Conservation (phyloP, 176 grass and related monocot species). For the Cenchrus purpureus region DNA sequence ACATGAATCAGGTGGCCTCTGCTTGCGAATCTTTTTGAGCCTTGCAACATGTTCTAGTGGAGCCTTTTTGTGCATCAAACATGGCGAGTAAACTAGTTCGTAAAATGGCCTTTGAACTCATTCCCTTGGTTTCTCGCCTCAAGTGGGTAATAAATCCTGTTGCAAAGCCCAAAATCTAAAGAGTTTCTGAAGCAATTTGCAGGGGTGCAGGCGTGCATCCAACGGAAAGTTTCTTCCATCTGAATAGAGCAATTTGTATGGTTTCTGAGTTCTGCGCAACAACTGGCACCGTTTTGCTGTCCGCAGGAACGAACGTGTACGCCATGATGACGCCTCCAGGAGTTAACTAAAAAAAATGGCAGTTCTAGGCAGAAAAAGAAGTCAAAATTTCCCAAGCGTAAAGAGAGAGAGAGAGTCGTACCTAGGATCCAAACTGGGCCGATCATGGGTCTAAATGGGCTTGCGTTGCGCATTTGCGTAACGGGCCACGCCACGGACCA, state of each 20-base stretch:
- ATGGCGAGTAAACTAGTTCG: not conserved
- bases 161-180: not conserved
- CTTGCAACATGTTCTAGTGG: conserved; percentile 28
- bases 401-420: not conserved
- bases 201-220: not conserved
- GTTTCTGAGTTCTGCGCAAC: not conserved
- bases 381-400: not conserved
- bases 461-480: too few species aligned
- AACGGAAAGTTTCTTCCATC: not conserved
- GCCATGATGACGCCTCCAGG: not conserved
- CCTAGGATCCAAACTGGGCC: not conserved
- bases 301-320: conserved; percentile 6
- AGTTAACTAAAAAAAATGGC: not conserved
- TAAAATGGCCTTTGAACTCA: not conserved
- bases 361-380: not conserved
- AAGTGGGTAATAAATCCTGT: not conserved
- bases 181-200: not conserved
- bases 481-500: too few species aligned
- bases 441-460: too few species aligned
- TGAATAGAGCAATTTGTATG: not conserved
- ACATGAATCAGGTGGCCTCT: conserved; percentile 3
- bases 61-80: not conserved
- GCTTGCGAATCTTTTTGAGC: not conserved
- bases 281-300: not conserved
- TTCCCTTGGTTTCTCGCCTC: not conserved